Conservation (phyloP, 2,329 filamentous ascomycete genomes). For the Diatrype stigma region DNA sequence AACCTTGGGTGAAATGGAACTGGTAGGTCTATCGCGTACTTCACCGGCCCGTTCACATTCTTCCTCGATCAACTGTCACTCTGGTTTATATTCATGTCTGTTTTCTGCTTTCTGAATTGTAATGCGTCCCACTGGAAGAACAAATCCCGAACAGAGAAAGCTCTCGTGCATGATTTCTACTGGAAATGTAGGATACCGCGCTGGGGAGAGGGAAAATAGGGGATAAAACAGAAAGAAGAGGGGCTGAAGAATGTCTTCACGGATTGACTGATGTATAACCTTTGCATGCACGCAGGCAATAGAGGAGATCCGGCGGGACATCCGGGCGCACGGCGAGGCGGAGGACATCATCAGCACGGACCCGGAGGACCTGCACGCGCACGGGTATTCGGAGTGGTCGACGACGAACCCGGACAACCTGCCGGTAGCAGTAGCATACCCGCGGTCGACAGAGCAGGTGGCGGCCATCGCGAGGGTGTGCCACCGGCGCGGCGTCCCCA, state of each 20-base stretch:
- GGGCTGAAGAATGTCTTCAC: too few species aligned
- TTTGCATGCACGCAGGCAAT: conserved; percentile 40
- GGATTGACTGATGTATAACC: too few species aligned
- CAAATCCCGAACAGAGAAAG: too few species aligned
- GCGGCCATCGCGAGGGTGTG: conserved; percentile 63
- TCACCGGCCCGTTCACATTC: background rate
- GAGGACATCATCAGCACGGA: conserved; percentile 60
- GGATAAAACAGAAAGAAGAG: too few species aligned
- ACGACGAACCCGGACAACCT: conserved; percentile 56
- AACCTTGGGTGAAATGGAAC: conserved; percentile 45
- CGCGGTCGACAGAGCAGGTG: conserved; percentile 57
- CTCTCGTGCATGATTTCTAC: too few species aligned
- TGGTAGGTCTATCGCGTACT: conserved; percentile 28
- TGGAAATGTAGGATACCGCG: too few species aligned
- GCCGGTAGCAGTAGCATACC: conserved; percentile 62
- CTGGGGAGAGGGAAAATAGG: too few species aligned
- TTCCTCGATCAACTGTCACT: too few species aligned
- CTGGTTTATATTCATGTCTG: too few species aligned
- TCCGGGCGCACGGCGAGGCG: conserved; percentile 27
- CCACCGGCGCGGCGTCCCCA: conserved; percentile 73
- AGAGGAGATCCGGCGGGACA: conserved; percentile 46
- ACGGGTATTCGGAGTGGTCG: conserved; percentile 67
- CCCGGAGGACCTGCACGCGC: conserved; percentile 55
- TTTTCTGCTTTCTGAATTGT: too few species aligned
- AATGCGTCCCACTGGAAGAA: background rate